phyloP scores from a whole-genome alignment of 495 filamentous ascomycete species.

The Aspergillus steynii region DNA sequence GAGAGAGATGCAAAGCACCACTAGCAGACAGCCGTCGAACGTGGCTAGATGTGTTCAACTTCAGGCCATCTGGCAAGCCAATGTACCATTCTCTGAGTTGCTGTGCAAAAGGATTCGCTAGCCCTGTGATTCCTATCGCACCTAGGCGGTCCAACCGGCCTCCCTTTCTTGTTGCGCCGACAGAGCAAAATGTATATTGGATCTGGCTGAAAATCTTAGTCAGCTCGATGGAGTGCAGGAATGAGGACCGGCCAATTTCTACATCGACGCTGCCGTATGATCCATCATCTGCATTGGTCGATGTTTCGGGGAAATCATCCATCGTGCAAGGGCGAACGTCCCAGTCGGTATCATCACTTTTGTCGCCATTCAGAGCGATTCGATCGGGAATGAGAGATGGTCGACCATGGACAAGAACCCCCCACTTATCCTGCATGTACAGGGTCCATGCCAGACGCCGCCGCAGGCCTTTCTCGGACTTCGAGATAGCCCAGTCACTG shows the following conservation, averaged over 20 bases:
- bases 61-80: conserved; percentile 58
- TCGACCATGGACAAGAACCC: conserved; percentile 78
- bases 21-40: conserved; percentile 53
- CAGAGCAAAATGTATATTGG: conserved; percentile 76
- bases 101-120: conserved; percentile 81
- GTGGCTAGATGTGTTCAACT: conserved; percentile 57
- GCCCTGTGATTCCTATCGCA: conserved; percentile 56
- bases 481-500: conserved; percentile 74
- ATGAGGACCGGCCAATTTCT: conserved; percentile 67
- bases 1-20: conserved; percentile 79
- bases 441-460: conserved; percentile 82
- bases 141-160: conserved; percentile 25
- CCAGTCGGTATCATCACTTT: conserved; percentile 53
- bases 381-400: conserved; percentile 73
- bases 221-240: conserved; percentile 68
- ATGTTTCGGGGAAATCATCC: conserved; percentile 64
- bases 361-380: conserved; percentile 31
- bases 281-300: conserved; percentile 56
- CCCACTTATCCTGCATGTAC: conserved; percentile 91
- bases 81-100: conserved; percentile 82
- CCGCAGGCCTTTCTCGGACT: conserved; percentile 76
- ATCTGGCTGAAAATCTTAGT: conserved; percentile 77
- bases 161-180: conserved; percentile 47
- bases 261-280: conserved; percentile 54
- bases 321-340: conserved; percentile 13